Evolutionary conservation across 805 yeast genomes (phyloP), one percentile per base, ranked within the genome.

Genomic region (Allodekkera sacchari): DNA sequence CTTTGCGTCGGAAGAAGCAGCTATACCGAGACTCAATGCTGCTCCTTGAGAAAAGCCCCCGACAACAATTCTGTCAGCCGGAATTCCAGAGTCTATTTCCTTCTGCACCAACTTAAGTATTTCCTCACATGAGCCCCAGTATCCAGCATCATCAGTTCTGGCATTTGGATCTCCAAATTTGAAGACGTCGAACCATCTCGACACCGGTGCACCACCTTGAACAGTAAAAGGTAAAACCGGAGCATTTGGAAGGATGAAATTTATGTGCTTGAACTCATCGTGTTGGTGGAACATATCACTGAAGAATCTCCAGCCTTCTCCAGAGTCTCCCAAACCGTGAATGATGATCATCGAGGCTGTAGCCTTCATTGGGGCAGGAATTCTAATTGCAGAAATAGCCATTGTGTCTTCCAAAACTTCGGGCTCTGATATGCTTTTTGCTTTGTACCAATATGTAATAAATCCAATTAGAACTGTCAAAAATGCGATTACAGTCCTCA

Each of bases 11-110:
- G 66, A 52, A 8, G 68, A 54, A 1, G 77, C 62, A 15, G 73
- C 63, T 11, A 79, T 52, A 15, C 83, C 84, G 37, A 83, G 59
- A 1, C 92, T 60, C 8, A 89, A 38, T 2, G 94, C 87, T 30
- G 85, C 94, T 34, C 98, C 98, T 59, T 92, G 98, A 4, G 94
- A 80, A 52, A 92, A 92, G 0, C 98, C 98, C 22, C 97, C 97
- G 35, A 92, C 63, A n/a, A 92, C 62, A 28, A 92, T 81, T 32
- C 81, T 71, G 12, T 73, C 74, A 0, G 80, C 63, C 4, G 71
- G 65, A 22, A 82, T 68, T 7, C 79, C 74, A 6, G 46, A 44
- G 7, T 68, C 70, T 11, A 70, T 59, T 42, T 78, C 75, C 34
- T 74, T 74, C 14, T 66, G 52, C 26, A 81, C 63, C 41, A 67